Conservation (phyloP, 176 grass and related monocot species). For the Cenchrus americanus region DNA sequence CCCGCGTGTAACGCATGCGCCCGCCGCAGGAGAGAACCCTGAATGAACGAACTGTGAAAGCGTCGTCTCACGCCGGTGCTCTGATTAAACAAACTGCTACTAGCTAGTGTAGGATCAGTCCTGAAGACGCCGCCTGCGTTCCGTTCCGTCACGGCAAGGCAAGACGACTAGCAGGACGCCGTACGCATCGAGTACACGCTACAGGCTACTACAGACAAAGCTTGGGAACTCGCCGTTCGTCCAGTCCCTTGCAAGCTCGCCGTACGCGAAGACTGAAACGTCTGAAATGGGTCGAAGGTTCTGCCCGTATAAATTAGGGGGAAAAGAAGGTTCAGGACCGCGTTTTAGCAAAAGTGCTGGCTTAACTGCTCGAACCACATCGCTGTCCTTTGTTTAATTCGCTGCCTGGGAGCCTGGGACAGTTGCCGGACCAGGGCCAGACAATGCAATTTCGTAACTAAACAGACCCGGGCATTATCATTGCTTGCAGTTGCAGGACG, state of each 20-base stretch:
- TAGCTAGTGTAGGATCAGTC: not conserved
- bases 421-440: slow-evolving; percentile 2
- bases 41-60: not conserved
- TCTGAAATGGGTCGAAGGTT: not conserved
- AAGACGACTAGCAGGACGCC: not conserved
- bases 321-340: not conserved
- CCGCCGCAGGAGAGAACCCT: not conserved
- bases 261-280: not conserved
- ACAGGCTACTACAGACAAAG: not conserved
- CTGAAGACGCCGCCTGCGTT: slow-evolving; percentile 3
- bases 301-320: not conserved
- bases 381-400: not conserved
- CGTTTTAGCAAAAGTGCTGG: not conserved
- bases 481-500: not conserved
- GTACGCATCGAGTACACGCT: not conserved
- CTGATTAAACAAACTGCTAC: not conserved
- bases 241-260: not conserved
- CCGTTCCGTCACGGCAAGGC: not conserved
- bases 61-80: not conserved
- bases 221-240: not conserved
- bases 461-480: too few relatives aligned
- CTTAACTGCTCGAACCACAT: not conserved
- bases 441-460: not conserved
- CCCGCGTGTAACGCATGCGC: not conserved
- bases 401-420: not conserved